phyloP scores from a whole-genome alignment of 306 rosid species.

The Ochetophila trinervis region DNA sequence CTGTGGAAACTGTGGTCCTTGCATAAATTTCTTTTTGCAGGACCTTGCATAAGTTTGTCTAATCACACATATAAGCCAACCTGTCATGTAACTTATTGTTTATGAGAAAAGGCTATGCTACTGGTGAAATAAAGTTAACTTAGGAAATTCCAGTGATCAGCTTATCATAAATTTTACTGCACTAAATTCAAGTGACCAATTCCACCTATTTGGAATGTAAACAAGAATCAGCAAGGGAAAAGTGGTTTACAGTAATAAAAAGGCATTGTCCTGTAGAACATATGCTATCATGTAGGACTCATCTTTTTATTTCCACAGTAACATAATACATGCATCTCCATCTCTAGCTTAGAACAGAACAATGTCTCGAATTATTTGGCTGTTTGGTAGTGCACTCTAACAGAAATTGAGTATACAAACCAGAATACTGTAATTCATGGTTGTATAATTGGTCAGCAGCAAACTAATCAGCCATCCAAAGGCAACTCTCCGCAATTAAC shows the following conservation, averaged over 20 bases:
- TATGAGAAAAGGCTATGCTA: not conserved
- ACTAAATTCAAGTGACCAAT: not conserved
- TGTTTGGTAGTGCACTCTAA: not conserved
- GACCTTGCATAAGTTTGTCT: constrained; percentile 29
- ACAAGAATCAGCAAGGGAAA: not conserved
- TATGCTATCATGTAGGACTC: not conserved
- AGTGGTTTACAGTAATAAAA: not conserved
- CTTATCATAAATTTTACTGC: not conserved
- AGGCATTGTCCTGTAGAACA: not conserved
- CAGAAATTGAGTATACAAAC: constrained; percentile 20
- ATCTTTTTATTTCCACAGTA: not conserved
- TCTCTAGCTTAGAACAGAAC: not conserved
- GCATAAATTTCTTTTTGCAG: constrained; percentile 21
- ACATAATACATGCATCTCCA: not conserved
- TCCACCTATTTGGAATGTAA: not conserved
- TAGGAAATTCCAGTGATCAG: not conserved
- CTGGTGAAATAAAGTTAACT: constrained; percentile 9
- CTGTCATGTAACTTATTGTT: not conserved
- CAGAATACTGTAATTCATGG: constrained; percentile 13
- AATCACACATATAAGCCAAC: not conserved
- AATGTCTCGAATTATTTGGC: not conserved
- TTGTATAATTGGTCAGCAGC: not conserved
- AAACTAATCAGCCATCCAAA: constrained; percentile 42
- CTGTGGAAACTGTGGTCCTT: constrained; percentile 36
- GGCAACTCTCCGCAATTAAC: constrained; percentile 71